These are phyloP conservation scores for Pleurostoma richardsiae DNA, from an alignment of 2,329 filamentous ascomycete genomes.

Conservation along the genomic window DNA sequence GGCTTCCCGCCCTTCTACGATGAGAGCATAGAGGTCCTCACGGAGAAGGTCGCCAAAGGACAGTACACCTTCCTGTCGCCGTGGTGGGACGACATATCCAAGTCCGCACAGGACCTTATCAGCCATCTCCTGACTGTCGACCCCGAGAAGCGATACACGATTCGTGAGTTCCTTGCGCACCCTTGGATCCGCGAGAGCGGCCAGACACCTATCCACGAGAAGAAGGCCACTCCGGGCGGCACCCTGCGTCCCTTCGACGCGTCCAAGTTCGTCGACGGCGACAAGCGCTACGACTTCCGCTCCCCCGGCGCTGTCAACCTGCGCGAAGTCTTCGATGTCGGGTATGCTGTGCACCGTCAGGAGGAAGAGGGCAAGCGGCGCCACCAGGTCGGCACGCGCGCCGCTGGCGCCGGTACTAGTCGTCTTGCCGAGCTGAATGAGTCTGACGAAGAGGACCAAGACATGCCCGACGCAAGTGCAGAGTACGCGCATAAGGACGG, in stretches of 20 bases:
- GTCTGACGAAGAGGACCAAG: slow-evolving; percentile 52
- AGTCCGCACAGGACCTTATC: slow-evolving; percentile 89
- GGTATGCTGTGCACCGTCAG: slow-evolving; percentile 95
- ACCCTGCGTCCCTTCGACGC: slow-evolving; percentile 54
- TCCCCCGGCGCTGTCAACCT: slow-evolving; percentile 93
- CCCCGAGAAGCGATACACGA: slow-evolving; percentile 90
- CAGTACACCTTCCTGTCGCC: slow-evolving; percentile 97
- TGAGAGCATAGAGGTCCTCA: slow-evolving; percentile 93
- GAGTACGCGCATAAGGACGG: slow-evolving; percentile 40
- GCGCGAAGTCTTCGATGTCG: slow-evolving; percentile 94
- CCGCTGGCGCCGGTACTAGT: slow-evolving; percentile 43
- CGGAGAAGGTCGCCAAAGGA: slow-evolving; percentile 93
- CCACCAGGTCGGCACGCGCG: slow-evolving; percentile 75
- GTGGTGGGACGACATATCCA: slow-evolving; percentile 99
- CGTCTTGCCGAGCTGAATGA: slow-evolving; percentile 63
- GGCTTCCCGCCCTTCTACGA: slow-evolving; percentile 99
- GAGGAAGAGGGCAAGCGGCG: slow-evolving; percentile 92
- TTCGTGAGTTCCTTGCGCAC: slow-evolving; percentile 87
- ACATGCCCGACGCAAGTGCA: slow-evolving; percentile 41
- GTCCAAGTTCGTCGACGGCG: slow-evolving; percentile 46
- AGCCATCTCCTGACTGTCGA: slow-evolving; percentile 91
- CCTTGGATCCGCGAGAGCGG: slow-evolving; percentile 79
- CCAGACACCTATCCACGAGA: slow-evolving; percentile 53
- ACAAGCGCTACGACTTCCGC: slow-evolving; percentile 82
- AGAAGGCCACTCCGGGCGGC: slow-evolving; percentile 39